phyloP scores from a whole-genome alignment of 257 asterid species.

The Solanum piurae region DNA sequence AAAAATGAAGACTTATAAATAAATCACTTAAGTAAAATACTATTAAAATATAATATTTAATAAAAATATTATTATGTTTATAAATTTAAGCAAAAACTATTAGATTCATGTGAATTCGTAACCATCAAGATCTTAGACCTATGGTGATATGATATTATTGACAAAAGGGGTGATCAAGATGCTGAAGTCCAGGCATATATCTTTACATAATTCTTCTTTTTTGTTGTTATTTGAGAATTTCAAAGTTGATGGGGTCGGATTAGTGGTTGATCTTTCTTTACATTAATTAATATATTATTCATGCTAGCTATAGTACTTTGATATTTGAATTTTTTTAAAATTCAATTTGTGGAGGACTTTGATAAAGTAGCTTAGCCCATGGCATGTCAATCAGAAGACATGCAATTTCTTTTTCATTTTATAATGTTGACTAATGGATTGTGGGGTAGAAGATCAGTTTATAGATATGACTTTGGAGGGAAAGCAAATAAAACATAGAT shows the following conservation, averaged over 20 bases:
- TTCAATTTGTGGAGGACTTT: conserved; percentile 1
- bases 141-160: conserved; percentile 1
- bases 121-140: too few relatives aligned
- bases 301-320: not conserved
- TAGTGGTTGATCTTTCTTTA: not conserved
- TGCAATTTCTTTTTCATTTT: not conserved
- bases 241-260: not conserved
- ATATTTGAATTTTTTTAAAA: not conserved
- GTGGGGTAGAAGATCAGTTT: conserved; percentile 20
- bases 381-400: not conserved
- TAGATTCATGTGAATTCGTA: not conserved
- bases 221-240: not conserved
- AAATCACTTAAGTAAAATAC: too few relatives aligned
- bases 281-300: not conserved
- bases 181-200: conserved; percentile 14
- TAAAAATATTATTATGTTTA: not conserved
- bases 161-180: conserved; percentile 5
- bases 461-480: conserved; percentile 3
- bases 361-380: not conserved
- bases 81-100: not conserved
- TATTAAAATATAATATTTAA: too few relatives aligned
- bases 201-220: not conserved
- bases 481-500: not conserved
- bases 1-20: not conserved
- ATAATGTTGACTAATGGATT: not conserved